Conservation (phyloP, 192 early-diverging fungal genomes). For the Backusella luteola region DNA sequence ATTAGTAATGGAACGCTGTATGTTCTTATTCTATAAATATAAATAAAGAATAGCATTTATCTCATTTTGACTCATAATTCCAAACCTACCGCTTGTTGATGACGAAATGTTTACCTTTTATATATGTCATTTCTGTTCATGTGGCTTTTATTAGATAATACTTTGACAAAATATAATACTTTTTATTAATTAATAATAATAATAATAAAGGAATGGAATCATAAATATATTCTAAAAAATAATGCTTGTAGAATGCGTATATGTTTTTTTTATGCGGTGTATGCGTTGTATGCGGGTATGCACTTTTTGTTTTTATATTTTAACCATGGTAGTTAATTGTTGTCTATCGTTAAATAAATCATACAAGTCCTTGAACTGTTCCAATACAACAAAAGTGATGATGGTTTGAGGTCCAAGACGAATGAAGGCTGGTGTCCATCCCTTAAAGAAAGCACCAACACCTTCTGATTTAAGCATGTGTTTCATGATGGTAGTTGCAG, state of each 20-base stretch:
- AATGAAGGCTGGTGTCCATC: conserved; percentile 79
- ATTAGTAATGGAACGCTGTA: neutral
- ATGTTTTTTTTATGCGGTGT: neutral
- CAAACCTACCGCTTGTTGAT: neutral
- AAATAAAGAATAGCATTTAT: neutral
- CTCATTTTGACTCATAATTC: neutral
- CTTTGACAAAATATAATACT: neutral
- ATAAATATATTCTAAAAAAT: neutral
- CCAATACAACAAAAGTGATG: conserved; percentile 77
- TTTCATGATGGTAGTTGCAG: conserved; percentile 48
- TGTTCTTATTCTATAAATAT: neutral
- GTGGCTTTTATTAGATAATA: neutral
- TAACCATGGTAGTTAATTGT: neutral
- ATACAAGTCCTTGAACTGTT: conserved; percentile 54
- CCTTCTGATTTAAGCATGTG: conserved; percentile 55
- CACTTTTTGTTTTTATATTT: neutral
- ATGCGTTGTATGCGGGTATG: neutral
- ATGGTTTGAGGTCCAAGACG: conserved; percentile 83
- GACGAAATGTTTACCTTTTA: neutral
- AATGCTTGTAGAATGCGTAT: neutral
- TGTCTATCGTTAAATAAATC: conserved; percentile 2
- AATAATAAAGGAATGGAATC: neutral
- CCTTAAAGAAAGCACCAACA: conserved; percentile 68
- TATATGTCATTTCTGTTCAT: conserved; percentile 3
- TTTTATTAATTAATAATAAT: neutral